phyloP scores from a whole-genome alignment of 208 protist species.

The Acanthamoeba culbertsoni region DNA sequence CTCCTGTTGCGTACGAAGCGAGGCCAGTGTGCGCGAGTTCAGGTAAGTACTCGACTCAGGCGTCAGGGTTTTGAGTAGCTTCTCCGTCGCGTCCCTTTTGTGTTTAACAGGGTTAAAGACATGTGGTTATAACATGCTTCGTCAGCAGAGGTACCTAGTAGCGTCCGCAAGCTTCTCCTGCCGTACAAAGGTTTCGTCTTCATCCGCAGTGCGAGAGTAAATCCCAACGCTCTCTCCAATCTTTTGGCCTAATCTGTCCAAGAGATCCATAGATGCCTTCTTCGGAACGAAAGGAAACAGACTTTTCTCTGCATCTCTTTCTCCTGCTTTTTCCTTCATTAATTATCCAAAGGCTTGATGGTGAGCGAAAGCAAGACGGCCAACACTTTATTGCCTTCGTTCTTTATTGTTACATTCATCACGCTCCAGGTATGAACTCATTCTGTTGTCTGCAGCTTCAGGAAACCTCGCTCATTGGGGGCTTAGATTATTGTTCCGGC shows the following conservation, averaged over 20 bases:
- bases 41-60: conserved; percentile 3
- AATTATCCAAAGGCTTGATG: too few species aligned
- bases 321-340: too few species aligned
- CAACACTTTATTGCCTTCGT: neutral
- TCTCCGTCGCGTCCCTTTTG: neutral
- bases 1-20: neutral
- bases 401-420: neutral
- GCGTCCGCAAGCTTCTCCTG: conserved; percentile 22
- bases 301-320: too few species aligned
- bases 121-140: neutral
- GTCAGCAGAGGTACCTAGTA: neutral
- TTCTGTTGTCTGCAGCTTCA: neutral
- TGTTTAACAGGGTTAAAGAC: neutral
- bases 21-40: conserved; percentile 17
- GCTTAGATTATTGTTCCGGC: neutral
- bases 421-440: neutral
- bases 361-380: neutral
- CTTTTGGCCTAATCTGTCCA: conserved; percentile 30
- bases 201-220: conserved; percentile 6
- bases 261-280: conserved; percentile 44
- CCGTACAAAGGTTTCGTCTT: conserved; percentile 7
- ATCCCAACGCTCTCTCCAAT: conserved; percentile 28
- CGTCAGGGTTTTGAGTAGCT: conserved; percentile 1
- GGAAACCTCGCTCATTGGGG: neutral
- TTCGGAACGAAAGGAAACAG: too few species aligned